Conservation (phyloP, 805 yeast genomes). For the Groenewaldozyma salmanticensis region DNA sequence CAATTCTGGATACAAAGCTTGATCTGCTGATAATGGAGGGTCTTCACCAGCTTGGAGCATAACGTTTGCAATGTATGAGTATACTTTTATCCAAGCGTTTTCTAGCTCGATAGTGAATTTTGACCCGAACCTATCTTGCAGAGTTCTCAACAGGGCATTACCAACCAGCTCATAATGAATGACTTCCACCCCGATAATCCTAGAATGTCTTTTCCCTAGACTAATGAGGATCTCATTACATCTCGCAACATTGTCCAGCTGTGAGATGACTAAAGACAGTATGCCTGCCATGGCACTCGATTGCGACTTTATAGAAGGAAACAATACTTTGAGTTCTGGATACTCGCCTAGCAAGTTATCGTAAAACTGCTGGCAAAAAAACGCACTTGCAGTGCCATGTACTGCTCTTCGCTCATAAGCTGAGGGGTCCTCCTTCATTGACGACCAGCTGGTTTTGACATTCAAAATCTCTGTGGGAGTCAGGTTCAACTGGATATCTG, state of each 20-base stretch:
- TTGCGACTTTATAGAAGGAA: constrained; percentile 71
- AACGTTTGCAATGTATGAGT: constrained; percentile 21
- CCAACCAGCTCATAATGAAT: constrained; percentile 23
- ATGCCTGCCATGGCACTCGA: constrained; percentile 76
- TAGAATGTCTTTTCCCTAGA: constrained; percentile 64
- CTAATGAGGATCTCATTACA: constrained; percentile 52
- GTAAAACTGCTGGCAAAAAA: constrained; percentile 71
- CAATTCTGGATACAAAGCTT: constrained; percentile 4
- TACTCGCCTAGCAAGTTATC: constrained; percentile 54
- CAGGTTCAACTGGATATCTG: constrained; percentile 14
- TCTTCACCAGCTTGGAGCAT: constrained; percentile 23
- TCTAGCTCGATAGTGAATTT: constrained; percentile 21
- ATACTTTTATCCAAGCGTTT: constrained; percentile 25
- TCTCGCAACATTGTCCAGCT: constrained; percentile 47
- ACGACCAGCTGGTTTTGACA: constrained; percentile 12
- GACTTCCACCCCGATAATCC: constrained; percentile 60
- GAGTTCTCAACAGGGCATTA: constrained; percentile 20
- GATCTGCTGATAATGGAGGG: constrained; percentile 23
- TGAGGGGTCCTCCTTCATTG: constrained; percentile 18
- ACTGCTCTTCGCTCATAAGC: constrained; percentile 16
- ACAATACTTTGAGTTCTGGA: constrained; percentile 50
- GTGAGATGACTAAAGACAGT: constrained; percentile 53
- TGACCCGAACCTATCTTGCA: constrained; percentile 19
- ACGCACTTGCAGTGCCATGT: constrained; percentile 37
- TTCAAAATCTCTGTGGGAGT: constrained; percentile 12